Conservation (phyloP, 2,329 filamentous ascomycete species). For the Aspergillus amoenus region DNA sequence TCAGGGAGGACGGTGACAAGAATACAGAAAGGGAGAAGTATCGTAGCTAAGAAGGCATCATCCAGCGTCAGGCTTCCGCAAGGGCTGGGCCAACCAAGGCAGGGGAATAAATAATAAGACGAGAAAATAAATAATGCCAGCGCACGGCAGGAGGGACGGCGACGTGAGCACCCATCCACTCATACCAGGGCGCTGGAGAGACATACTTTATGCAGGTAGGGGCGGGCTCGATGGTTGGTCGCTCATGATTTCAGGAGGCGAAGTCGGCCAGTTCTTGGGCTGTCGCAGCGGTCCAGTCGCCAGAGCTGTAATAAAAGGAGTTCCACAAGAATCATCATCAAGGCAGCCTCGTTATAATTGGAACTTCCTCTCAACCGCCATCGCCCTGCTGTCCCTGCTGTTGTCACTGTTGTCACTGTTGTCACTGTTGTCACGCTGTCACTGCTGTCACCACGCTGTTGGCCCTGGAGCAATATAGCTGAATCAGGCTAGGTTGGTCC, state of each 20-base stretch:
- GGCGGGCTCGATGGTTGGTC: constrained; percentile 18
- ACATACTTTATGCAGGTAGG: constrained; percentile 14
- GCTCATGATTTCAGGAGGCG: constrained; percentile 22
- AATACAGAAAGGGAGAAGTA: background rate
- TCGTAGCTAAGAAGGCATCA: constrained; percentile 3
- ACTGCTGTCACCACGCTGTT: background rate
- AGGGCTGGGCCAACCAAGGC: constrained; percentile 11
- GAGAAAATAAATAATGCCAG: constrained; percentile 8
- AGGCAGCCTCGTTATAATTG: background rate
- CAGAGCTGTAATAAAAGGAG: constrained; percentile 9
- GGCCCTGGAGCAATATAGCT: constrained; percentile 25
- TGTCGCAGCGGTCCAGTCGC: background rate
- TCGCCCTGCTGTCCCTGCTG: background rate
- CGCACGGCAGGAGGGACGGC: background rate
- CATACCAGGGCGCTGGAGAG: constrained; percentile 6
- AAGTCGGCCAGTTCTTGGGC: constrained; percentile 15
- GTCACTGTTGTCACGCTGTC: background rate
- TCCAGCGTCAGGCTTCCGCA: constrained; percentile 1
- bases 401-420: too few relatives aligned
- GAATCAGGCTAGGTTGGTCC: constrained; percentile 26
- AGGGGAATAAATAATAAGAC: constrained; percentile 5
- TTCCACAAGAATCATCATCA: constrained; percentile 16
- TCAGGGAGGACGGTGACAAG: background rate
- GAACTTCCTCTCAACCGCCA: background rate
- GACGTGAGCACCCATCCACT: constrained; percentile 1